phyloP scores from a whole-genome alignment of 1,284 basidiomycete genomes.

The Papiliotrema flavescens region DNA sequence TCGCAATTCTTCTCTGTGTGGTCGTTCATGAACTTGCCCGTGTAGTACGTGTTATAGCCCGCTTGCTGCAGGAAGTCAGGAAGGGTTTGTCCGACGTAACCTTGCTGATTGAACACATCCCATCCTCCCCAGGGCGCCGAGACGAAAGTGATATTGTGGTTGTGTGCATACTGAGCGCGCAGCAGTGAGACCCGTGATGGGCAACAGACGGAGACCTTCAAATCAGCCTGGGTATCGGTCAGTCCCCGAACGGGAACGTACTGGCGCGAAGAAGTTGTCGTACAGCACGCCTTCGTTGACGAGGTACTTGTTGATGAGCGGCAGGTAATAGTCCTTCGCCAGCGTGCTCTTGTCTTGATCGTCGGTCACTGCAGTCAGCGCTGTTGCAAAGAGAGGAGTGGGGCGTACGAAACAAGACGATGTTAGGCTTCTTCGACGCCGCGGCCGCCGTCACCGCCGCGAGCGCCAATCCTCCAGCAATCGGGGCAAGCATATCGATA shows the following conservation, averaged over 20 bases:
- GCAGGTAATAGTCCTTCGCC: constrained; percentile 11
- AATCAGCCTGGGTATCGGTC: too few species aligned
- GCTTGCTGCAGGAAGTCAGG: constrained; percentile 31
- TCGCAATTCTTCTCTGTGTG: constrained; percentile 29
- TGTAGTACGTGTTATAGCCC: constrained; percentile 37
- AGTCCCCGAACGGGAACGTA: too few species aligned
- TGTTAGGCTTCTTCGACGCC: constrained; percentile 19
- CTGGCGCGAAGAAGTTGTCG: constrained; percentile 31
- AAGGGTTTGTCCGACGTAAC: constrained; percentile 30
- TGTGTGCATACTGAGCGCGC: constrained; percentile 34
- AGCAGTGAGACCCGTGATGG: constrained; percentile 31
- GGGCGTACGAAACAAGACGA: constrained; percentile 25
- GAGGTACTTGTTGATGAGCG: constrained; percentile 19
- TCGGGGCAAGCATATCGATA: neutral
- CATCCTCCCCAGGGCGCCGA: constrained; percentile 31
- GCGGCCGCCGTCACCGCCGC: neutral
- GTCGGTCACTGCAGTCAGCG: constrained; percentile 21
- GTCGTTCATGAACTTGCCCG: constrained; percentile 40
- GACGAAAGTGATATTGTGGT: constrained; percentile 38
- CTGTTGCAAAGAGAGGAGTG: neutral
- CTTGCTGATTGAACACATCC: constrained; percentile 32
- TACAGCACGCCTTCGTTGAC: constrained; percentile 23
- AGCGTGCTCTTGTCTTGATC: constrained; percentile 26
- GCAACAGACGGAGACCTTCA: constrained; percentile 27
- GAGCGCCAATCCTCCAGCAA: neutral